Conservation (phyloP, 352 stramenopile genomes). For the Phytophthora chlamydospora region DNA sequence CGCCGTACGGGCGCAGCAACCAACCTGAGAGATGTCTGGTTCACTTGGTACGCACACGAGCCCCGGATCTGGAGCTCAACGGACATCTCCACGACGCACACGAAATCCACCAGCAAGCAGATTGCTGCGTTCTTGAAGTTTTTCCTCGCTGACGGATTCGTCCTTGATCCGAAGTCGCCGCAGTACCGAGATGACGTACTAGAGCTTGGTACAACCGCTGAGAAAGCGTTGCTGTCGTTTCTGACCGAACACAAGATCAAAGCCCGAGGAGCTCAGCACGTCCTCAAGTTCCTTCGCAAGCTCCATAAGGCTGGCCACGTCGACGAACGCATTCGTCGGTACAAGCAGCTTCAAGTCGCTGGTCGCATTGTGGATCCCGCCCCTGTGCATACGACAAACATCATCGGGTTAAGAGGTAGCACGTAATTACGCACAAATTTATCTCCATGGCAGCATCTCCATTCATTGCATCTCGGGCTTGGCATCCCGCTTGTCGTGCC, state of each 20-base stretch:
- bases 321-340: neutral
- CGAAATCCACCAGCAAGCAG: neutral
- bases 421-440: too few relatives aligned
- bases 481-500: too few relatives aligned
- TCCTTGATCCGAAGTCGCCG: neutral
- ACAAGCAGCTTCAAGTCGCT: neutral
- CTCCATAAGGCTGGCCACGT: conserved; percentile 3
- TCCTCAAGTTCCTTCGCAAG: conserved; percentile 19
- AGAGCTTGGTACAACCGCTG: neutral
- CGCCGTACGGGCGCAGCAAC: conserved; percentile 1
- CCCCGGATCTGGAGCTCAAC: conserved; percentile 4
- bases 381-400: neutral
- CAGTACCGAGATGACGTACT: conserved; percentile 3
- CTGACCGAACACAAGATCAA: neutral
- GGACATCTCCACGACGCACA: conserved; percentile 4
- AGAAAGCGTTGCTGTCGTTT: conserved; percentile 3
- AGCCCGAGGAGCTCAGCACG: conserved; percentile 5
- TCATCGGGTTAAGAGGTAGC: neutral
- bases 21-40: conserved; percentile 9
- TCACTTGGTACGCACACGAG: conserved; percentile 16
- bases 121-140: conserved; percentile 2
- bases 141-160: neutral
- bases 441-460: neutral
- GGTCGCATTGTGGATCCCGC: neutral
- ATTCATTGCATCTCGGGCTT: too few relatives aligned